Evolutionary conservation across 1,139 yeast genomes (phyloP).

Genomic region (Blastobotrys malaysiensis): DNA sequence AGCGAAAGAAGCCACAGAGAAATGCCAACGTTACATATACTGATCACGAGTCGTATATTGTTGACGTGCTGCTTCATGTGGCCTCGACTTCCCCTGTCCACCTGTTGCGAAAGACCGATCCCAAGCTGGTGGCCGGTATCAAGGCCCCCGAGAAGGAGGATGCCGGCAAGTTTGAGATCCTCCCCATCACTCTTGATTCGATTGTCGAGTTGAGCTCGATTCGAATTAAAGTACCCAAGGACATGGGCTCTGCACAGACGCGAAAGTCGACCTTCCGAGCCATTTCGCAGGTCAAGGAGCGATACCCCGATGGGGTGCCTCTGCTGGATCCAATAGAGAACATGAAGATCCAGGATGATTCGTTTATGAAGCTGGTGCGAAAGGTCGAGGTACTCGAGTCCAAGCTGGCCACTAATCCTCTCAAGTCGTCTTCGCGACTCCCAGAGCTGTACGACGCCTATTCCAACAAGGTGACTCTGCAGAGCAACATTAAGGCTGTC

Average conservation of each 20-base stretch:
- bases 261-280: conserved; percentile 72
- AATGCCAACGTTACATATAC: conserved; percentile 39
- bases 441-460: conserved; percentile 58
- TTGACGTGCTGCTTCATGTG: conserved; percentile 64
- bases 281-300: conserved; percentile 67
- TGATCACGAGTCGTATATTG: conserved; percentile 85
- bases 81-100: conserved; percentile 59
- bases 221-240: conserved; percentile 77
- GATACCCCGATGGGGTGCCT: conserved; percentile 89
- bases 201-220: conserved; percentile 72
- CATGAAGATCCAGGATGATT: conserved; percentile 84
- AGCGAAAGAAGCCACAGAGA: conserved; percentile 42
- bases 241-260: conserved; percentile 63
- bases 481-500: conserved; percentile 53
- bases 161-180: conserved; percentile 64
- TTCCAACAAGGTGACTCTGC: conserved; percentile 56
- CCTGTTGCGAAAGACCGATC: conserved; percentile 44
- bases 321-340: conserved; percentile 81
- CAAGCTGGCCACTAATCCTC: conserved; percentile 63
- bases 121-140: conserved; percentile 79
- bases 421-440: conserved; percentile 60
- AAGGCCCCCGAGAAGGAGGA: conserved; percentile 63
- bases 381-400: conserved; percentile 80
- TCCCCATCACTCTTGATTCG: conserved; percentile 79
- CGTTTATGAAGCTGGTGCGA: conserved; percentile 61